Evolutionary conservation across 306 rosid genomes (phyloP).

Genomic region (Cicer arietinum): DNA sequence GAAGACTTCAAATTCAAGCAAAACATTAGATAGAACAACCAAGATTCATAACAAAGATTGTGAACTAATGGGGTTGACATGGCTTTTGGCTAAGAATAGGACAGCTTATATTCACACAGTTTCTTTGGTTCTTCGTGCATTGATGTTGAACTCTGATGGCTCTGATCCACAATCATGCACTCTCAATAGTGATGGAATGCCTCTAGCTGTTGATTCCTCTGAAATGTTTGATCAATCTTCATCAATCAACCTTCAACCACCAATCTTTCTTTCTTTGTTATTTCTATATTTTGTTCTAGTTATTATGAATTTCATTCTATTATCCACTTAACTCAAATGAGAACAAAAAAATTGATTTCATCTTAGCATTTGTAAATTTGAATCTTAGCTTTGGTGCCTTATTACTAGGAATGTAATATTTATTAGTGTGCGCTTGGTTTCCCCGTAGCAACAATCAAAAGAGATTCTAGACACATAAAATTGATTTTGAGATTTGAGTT

Average conservation of each 20-base stretch:
- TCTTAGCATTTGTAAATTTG: conserved; percentile 48
- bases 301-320: conserved; percentile 38
- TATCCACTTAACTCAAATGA: conserved; percentile 43
- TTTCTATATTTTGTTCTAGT: conserved; percentile 49
- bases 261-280: conserved; percentile 48
- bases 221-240: conserved; percentile 66
- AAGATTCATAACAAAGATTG: conserved; percentile 92
- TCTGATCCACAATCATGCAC: conserved; percentile 78
- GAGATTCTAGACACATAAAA: no score
- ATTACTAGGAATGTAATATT: conserved; percentile 22
- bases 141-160: conserved; percentile 73
- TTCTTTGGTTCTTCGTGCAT: conserved; percentile 79
- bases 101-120: conserved; percentile 81
- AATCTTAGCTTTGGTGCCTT: conserved; percentile 46
- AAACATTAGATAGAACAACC: conserved; percentile 73
- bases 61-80: conserved; percentile 93
- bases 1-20: conserved; percentile 82
- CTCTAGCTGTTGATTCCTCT: conserved; percentile 89
- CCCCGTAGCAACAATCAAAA: no score
- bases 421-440: not conserved
- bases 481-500: no score
- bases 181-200: conserved; percentile 93
- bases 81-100: conserved; percentile 88
- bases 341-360: conserved; percentile 28
- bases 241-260: conserved; percentile 48